Evolutionary conservation across 1,284 basidiomycete species (phyloP), one percentile per base, ranked within the genome.

Genomic region (Lentinula novae-zelandiae): DNA sequence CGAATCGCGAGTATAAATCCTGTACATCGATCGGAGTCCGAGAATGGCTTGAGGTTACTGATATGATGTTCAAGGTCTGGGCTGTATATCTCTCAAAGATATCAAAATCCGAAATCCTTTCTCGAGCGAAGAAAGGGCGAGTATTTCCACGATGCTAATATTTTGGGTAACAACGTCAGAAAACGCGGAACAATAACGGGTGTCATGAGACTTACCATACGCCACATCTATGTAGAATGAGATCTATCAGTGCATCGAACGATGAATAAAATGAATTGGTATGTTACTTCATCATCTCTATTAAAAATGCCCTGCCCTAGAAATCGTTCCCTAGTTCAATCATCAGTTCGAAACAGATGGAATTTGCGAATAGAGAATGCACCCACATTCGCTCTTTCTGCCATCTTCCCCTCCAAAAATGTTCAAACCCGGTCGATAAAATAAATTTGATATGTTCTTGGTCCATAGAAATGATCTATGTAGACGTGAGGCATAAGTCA

Each of bases 291-390:
- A 68, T 85, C 87, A 70, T 88, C 86, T 22, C 87, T 78, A 65
- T 90, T 90, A 72, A 90, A 90, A 53, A 90, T 89, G 9, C 88
- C 88, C 64, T 82, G 77, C 3, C 87, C 88, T 33, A 89, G 74
- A 68, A 90, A 84, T 36, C 75, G 80, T 67, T 89, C 87, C 78
- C 87, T 89, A 2, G 61, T 55, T 38, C 53, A 3, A 62, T 57
- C 13, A 40, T 8, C 13, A 64, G 51, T 60, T 15, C 13, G 42
- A 22, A 46, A 57, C 50, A 53, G 48, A 15, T 5, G 22, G 22
- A 17, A 33, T 17, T 42, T 6, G 22, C 2, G 53, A 9, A 20
- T 5, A 27, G 53, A 38, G 20, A 34, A 6, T 60, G 6, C 10
- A 70, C 84, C 66, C 64, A 86, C 86, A 89, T 77, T 66, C 85